Base-by-base conservation (phyloP, 805 yeast genomes). In the Cyberlindnera mississippiensis region DNA sequence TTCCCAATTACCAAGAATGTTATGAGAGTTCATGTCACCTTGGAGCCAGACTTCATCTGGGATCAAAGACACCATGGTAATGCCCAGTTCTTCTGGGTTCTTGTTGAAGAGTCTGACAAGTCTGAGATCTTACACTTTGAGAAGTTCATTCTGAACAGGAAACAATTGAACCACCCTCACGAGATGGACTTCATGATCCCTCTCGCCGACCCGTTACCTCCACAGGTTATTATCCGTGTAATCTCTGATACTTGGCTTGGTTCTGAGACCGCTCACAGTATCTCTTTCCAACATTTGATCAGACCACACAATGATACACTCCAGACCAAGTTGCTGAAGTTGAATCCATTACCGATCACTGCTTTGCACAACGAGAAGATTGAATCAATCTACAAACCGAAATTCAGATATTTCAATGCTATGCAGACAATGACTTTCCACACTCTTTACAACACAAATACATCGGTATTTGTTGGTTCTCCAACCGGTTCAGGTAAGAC, bases 111-210 rank as follows among this genome's bases (percentile, higher is more conserved):
- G 50, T 78, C 91, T 4, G 87, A 83, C 41, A 75, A 76, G 38
- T 75, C 85, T 0, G 73, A 74, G 44, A 78, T 93, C 27, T 62
- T 90, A 12, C 96, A 93, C 57, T 82, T 80, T 44, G 96, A 93
- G 49, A 86, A 81, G 58, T 75, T 89, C 48, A 76, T 89, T 18
- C 60, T 93, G 37, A 78, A 76, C 46, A 76, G 71, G 47, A 76
- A 71, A 36, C 81, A 78, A 46, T 57, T 80, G 57, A 66, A 66
- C 5, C 64, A 67, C 13, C 61, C 67, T 1, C 95, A 86, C 60
- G 86, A 79, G 53, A 68, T 90, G 69, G 96, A 91, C 53, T 88
- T 91, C 55, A 88, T 95, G 82, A 85, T 93, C 33, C 99, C 99
- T 0, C 63, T 90, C 40, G 69, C 84, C 3, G 95, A 87, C 53